Conservation (phyloP, 257 asterid species). For the Echites panduratus region DNA sequence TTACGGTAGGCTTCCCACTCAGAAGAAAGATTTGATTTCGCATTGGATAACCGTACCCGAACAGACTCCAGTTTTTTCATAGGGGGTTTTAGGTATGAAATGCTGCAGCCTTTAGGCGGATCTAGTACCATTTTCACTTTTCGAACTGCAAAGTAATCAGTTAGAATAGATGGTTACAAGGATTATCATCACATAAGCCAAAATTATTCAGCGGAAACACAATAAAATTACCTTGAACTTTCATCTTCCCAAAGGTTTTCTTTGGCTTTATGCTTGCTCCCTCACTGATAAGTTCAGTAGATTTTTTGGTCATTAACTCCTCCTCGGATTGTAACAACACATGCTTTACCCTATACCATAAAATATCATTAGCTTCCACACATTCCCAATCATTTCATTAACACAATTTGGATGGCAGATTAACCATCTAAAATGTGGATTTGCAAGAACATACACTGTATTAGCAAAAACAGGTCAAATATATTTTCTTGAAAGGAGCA, state of each 20-base stretch:
- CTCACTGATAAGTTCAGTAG: constrained; percentile 70
- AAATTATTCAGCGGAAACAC: neutral
- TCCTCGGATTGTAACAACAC: constrained; percentile 80
- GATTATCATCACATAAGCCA: neutral
- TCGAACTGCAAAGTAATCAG: constrained; percentile 52
- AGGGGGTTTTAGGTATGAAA: constrained; percentile 57
- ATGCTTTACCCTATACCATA: constrained; percentile 50
- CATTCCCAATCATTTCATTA: neutral
- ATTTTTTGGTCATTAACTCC: constrained; percentile 60
- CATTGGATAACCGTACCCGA: constrained; percentile 54
- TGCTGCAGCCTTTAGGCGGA: constrained; percentile 81
- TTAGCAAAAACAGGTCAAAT: neutral
- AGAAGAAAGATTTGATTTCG: constrained; percentile 60
- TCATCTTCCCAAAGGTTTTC: constrained; percentile 81
- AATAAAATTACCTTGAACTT: constrained; percentile 61
- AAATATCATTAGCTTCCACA: neutral
- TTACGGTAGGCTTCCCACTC: constrained; percentile 62
- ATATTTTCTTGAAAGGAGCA: neutral
- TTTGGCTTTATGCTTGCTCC: constrained; percentile 70
- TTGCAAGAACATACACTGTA: neutral
- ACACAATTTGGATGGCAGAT: neutral
- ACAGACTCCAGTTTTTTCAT: constrained; percentile 54
- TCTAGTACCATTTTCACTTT: constrained; percentile 84
- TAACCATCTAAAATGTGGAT: neutral
- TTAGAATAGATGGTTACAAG: neutral